Evolutionary conservation across 164 flowering plant species (phyloP).

Genomic region (Sextonia rubra): DNA sequence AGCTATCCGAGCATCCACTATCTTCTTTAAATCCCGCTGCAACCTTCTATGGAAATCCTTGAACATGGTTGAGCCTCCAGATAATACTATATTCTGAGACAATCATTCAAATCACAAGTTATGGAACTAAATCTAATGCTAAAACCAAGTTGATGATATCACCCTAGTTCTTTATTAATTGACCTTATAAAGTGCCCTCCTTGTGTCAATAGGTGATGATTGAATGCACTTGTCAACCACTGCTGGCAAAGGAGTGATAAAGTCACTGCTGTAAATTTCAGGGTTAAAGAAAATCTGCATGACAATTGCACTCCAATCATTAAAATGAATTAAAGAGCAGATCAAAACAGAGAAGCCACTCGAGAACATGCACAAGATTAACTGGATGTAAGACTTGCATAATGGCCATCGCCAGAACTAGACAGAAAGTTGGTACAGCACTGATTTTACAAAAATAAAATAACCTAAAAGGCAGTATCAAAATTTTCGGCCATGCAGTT

Average conservation of each 20-base stretch:
- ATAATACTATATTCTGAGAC: slow-evolving; percentile 84
- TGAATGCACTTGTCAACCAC: slow-evolving; percentile 96
- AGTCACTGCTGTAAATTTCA: slow-evolving; percentile 79
- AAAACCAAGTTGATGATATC: not conserved
- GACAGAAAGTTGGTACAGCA: too few relatives aligned
- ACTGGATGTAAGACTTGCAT: too few relatives aligned
- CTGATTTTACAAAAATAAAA: too few relatives aligned
- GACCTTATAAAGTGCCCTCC: slow-evolving; percentile 95
- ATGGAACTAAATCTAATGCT: not conserved
- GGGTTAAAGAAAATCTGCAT: slow-evolving; percentile 89
- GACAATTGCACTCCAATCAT: not conserved
- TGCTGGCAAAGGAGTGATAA: slow-evolving; percentile 73
- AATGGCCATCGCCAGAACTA: too few relatives aligned
- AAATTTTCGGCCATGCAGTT: too few relatives aligned
- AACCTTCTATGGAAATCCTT: slow-evolving; percentile 90
- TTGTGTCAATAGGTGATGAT: slow-evolving; percentile 97
- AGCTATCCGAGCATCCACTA: slow-evolving; percentile 83
- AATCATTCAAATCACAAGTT: slow-evolving; percentile 1
- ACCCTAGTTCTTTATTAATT: slow-evolving; percentile 4
- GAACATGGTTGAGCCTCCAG: slow-evolving; percentile 99
- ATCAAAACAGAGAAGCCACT: not conserved
- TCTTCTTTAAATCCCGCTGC: slow-evolving; percentile 94
- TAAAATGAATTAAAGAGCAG: too few relatives aligned
- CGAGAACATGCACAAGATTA: too few relatives aligned
- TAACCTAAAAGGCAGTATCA: too few relatives aligned